Percentiles rank a stretch among this genome's conserved stretches.
Evolutionary conservation across 2,329 filamentous ascomycete genomes (phyloP).

Genomic region (Lasiodiplodia sp.): DNA sequence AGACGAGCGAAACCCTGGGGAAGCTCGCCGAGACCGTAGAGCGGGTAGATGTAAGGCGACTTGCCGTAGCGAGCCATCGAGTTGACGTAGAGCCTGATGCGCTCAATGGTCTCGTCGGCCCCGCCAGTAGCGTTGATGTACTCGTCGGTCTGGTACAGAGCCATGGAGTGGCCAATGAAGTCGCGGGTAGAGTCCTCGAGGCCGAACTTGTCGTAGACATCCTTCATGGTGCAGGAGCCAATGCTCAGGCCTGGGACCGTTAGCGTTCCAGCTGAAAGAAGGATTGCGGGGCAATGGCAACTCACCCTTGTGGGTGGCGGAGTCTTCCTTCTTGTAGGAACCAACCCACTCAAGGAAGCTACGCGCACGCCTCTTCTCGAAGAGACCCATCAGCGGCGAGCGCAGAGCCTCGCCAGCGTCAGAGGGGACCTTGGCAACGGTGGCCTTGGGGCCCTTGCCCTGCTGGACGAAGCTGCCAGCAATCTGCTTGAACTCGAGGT

Average conservation of each 20-base stretch:
- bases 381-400: slow-evolving; percentile 94
- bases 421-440: slow-evolving; percentile 95
- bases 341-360: slow-evolving; percentile 96
- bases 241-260: slow-evolving; percentile 76
- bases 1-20: slow-evolving; percentile 97
- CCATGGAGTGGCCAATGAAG: slow-evolving; percentile 98
- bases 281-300: slow-evolving; percentile 37
- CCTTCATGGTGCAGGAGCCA: slow-evolving; percentile 84
- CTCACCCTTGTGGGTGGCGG: slow-evolving; percentile 86
- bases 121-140: slow-evolving; percentile 78
- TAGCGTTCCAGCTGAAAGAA: slow-evolving; percentile 1
- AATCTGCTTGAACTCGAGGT: slow-evolving; percentile 68
- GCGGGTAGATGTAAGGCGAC: slow-evolving; percentile 98
- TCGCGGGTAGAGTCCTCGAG: slow-evolving; percentile 89
- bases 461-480: slow-evolving; percentile 97
- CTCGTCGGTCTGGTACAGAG: slow-evolving; percentile 87
- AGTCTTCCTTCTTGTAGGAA: slow-evolving; percentile 80
- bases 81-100: slow-evolving; percentile 95
- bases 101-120: slow-evolving; percentile 85
- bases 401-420: slow-evolving; percentile 86
- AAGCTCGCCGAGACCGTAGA: slow-evolving; percentile 96
- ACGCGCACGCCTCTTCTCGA: slow-evolving; percentile 97
- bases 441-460: slow-evolving; percentile 79
- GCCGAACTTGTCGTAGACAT: slow-evolving; percentile 98
- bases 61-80: slow-evolving; percentile 98